Percentiles rank a stretch among this genome's conserved stretches.
These are phyloP conservation scores for Emericellopsis terricola DNA, from an alignment of 495 filamentous ascomycete genomes.

Conservation along the genomic window DNA sequence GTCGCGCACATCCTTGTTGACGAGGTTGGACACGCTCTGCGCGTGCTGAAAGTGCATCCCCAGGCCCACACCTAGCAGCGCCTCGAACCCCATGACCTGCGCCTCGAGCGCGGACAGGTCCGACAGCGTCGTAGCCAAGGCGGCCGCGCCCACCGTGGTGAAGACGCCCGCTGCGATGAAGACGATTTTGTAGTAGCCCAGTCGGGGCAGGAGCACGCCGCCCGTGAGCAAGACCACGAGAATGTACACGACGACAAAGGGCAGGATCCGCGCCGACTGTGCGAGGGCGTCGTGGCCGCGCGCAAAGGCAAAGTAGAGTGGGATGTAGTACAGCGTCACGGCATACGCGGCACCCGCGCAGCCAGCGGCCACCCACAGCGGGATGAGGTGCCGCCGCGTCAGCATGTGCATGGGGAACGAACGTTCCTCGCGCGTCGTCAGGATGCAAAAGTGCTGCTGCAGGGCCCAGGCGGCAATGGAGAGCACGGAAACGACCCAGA, in stretches of 20 bases:
- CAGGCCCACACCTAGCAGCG: conserved; percentile 32
- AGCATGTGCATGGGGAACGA: conserved; percentile 39
- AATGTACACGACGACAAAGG: conserved; percentile 35
- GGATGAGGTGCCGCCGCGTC: conserved; percentile 17
- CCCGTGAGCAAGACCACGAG: conserved; percentile 29
- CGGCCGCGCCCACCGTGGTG: conserved; percentile 26
- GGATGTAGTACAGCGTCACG: conserved; percentile 28
- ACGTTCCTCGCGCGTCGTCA: conserved; percentile 27
- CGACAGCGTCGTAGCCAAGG: conserved; percentile 32
- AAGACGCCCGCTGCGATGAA: conserved; percentile 32
- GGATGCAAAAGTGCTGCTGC: conserved; percentile 32
- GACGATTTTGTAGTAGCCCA: conserved; percentile 40
- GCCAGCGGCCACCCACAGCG: conserved; percentile 24
- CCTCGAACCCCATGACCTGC: conserved; percentile 34
- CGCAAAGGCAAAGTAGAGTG: conserved; percentile 43
- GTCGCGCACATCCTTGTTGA: conserved; percentile 15
- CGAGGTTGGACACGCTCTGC: conserved; percentile 34
- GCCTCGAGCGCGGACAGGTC: conserved; percentile 11
- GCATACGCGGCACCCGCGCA: conserved; percentile 17
- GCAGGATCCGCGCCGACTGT: conserved; percentile 37
- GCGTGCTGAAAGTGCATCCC: conserved; percentile 33
- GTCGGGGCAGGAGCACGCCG: conserved; percentile 22
- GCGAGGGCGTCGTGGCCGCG: conserved; percentile 26
- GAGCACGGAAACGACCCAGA: conserved; percentile 32
- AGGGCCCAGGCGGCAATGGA: conserved; percentile 27